Percentiles rank a stretch among this genome's conserved stretches.
phyloP scores from a whole-genome alignment of 2,329 filamentous ascomycete species.

The Saccharata proteae region DNA sequence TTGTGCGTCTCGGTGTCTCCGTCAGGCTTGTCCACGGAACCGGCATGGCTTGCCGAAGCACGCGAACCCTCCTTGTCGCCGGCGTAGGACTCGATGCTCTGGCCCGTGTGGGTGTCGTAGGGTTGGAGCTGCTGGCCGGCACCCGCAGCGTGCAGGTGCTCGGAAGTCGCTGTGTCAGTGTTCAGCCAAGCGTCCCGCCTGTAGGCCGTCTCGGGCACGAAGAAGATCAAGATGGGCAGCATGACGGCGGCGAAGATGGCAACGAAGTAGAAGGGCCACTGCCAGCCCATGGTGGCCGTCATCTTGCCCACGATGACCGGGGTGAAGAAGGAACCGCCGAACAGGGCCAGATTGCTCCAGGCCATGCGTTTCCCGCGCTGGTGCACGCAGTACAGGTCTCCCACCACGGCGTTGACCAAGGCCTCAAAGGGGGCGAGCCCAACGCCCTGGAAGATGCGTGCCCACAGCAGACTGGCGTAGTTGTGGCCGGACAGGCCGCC shows the following conservation, averaged over 20 bases:
- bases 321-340: slow-evolving; percentile 62
- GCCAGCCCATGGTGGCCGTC: slow-evolving; percentile 62
- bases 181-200: slow-evolving; percentile 55
- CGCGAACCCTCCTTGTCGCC: too few species aligned
- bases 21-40: neutral
- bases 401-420: slow-evolving; percentile 76
- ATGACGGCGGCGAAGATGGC: slow-evolving; percentile 67
- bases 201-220: slow-evolving; percentile 78
- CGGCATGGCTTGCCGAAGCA: slow-evolving; percentile 1
- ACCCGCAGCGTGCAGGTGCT: too few species aligned
- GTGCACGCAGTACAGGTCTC: slow-evolving; percentile 84
- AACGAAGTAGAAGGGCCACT: slow-evolving; percentile 80
- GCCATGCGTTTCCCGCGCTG: slow-evolving; percentile 82
- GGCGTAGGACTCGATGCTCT: too few species aligned
- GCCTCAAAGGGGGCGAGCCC: slow-evolving; percentile 83
- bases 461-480: slow-evolving; percentile 63
- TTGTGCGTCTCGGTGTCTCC: neutral
- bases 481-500: slow-evolving; percentile 55
- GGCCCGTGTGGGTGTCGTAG: too few species aligned
- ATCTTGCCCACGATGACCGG: slow-evolving; percentile 88
- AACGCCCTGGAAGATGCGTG: slow-evolving; percentile 75
- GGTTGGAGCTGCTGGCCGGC: too few species aligned
- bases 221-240: slow-evolving; percentile 60
- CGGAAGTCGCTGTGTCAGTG: slow-evolving; percentile 45
- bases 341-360: slow-evolving; percentile 57